phyloP scores from a whole-genome alignment of 2,329 filamentous ascomycete genomes.

The Diaporthe destruens region DNA sequence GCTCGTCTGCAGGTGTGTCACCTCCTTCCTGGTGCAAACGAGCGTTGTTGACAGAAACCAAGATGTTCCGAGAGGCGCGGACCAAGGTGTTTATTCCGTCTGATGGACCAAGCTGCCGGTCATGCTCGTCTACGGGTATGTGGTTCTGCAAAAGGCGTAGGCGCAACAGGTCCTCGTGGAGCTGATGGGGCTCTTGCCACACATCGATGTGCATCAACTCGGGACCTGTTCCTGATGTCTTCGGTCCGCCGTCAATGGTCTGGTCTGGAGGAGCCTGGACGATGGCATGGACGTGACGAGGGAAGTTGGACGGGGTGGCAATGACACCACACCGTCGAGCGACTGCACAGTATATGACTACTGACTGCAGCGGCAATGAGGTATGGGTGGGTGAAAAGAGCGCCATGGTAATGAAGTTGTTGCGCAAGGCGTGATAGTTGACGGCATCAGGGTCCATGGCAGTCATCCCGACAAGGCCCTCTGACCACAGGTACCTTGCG shows the following conservation, averaged over 20 bases:
- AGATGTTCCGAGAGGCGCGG: constrained; percentile 74
- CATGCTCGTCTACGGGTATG: constrained; percentile 17
- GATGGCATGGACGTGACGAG: constrained; percentile 75
- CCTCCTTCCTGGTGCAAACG: constrained; percentile 28
- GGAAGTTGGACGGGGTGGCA: constrained; percentile 74
- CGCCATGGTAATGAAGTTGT: constrained; percentile 74
- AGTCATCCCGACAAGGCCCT: constrained; percentile 62
- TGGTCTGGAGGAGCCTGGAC: constrained; percentile 53
- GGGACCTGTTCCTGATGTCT: constrained; percentile 38
- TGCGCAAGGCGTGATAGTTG: constrained; percentile 71
- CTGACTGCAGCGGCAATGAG: constrained; percentile 73
- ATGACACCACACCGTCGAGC: constrained; percentile 68
- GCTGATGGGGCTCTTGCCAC: constrained; percentile 37
- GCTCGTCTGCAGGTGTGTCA: neutral
- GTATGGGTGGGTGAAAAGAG: constrained; percentile 62
- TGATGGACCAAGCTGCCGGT: constrained; percentile 62
- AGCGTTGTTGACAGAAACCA: constrained; percentile 67
- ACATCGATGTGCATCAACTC: constrained; percentile 70
- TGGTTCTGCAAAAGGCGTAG: constrained; percentile 17
- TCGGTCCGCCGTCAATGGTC: constrained; percentile 48
- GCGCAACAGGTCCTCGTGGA: constrained; percentile 31
- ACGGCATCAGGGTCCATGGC: constrained; percentile 39
- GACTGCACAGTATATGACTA: constrained; percentile 74
- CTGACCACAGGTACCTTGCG: constrained; percentile 63
- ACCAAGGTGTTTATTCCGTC: constrained; percentile 67